A percentile compares a stretch with the other conserved stretches of the same genome.
Evolutionary conservation across 371 early-diverging fungal species (phyloP).

Genomic region (Phascolomyces articulosus): DNA sequence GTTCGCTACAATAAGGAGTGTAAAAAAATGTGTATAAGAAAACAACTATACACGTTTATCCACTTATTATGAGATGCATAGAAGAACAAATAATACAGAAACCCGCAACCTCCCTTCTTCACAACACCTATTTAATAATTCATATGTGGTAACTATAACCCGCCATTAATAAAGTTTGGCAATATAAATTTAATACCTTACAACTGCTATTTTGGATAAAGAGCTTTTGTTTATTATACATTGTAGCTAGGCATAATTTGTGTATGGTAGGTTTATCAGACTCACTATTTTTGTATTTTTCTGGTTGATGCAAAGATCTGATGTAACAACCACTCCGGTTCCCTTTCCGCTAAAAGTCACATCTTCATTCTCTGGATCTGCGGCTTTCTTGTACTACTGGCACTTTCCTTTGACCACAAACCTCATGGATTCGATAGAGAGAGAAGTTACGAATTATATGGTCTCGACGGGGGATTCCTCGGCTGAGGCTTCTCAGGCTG

Average conservation of each 20-base stretch:
- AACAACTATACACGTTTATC: too few species aligned
- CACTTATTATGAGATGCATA: too few species aligned
- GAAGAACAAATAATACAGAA: too few species aligned
- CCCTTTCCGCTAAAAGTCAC: neutral
- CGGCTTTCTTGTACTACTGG: neutral
- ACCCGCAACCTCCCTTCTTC: too few species aligned
- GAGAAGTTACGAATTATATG: conserved; percentile 51
- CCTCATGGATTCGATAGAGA: conserved; percentile 27
- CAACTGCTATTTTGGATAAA: too few species aligned
- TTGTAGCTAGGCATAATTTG: neutral
- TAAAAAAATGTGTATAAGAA: too few species aligned
- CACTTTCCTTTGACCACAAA: neutral
- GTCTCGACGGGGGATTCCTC: conserved; percentile 37
- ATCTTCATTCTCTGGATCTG: conserved; percentile 1
- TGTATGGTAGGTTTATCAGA: neutral
- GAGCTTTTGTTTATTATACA: too few species aligned
- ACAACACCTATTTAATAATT: too few species aligned
- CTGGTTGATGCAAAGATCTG: neutral
- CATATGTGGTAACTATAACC: too few species aligned
- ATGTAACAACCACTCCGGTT: neutral
- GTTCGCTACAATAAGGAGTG: too few species aligned
- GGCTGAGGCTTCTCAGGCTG: conserved; percentile 31
- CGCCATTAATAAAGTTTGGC: too few species aligned
- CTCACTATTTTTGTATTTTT: neutral
- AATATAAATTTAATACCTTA: too few species aligned